These are phyloP conservation scores for Mycena leptocephala DNA, from an alignment of 768 basidiomycete genomes.

Conservation along the genomic window DNA sequence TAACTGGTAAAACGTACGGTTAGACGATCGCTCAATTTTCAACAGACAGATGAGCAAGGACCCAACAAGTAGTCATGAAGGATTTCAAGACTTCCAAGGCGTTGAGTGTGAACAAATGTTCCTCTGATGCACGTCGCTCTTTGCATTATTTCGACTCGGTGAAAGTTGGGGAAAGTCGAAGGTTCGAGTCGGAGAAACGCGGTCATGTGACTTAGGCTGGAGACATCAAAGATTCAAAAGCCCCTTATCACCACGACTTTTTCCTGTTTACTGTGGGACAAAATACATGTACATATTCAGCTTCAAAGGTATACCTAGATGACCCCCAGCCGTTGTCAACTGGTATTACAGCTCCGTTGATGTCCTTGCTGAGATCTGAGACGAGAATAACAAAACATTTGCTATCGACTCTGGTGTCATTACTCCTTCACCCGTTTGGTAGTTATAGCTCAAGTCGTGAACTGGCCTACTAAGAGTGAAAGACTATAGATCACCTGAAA, in stretches of 20 bases:
- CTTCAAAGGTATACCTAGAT: not conserved
- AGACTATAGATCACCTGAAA: not conserved
- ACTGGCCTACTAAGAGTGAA: not conserved
- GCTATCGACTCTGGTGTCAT: not conserved
- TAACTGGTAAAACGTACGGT: slow-evolving; percentile 33
- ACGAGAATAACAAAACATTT: not conserved
- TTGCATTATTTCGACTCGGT: not conserved
- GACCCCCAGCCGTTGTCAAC: slow-evolving; percentile 2
- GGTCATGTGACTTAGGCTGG: no score
- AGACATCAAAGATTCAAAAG: no score
- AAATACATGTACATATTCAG: not conserved
- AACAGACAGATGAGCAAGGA: slow-evolving; percentile 25
- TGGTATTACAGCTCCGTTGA: not conserved
- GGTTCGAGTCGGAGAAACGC: not conserved
- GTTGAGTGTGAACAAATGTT: slow-evolving; percentile 72
- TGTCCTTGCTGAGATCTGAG: not conserved
- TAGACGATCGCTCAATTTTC: not conserved
- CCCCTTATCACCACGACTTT: no score
- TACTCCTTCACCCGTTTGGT: not conserved
- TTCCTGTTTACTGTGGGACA: no score
- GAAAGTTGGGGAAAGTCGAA: not conserved
- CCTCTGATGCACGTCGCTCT: slow-evolving; percentile 50
- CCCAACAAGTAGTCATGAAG: slow-evolving; percentile 72
- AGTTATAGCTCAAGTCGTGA: not conserved
- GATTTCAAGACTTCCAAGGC: slow-evolving; percentile 69